These are phyloP conservation scores for Fusarium caatingaense DNA, from an alignment of 2,329 filamentous ascomycete species.

Conservation along the genomic window DNA sequence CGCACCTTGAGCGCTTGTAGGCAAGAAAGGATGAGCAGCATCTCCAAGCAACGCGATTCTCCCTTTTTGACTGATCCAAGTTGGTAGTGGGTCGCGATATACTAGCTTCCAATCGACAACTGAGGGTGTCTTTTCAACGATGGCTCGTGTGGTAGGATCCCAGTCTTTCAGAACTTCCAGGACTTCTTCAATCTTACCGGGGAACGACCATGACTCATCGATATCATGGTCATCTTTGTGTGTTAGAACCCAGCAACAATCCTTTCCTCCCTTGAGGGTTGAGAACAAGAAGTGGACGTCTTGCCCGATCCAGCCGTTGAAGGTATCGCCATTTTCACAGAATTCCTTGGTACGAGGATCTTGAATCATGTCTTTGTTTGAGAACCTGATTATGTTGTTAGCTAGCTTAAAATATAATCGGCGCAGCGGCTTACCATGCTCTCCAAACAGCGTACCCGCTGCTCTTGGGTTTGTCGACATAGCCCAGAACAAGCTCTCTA, in stretches of 20 bases:
- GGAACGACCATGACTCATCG: constrained; percentile 38
- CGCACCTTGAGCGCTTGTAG: constrained; percentile 36
- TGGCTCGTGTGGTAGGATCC: constrained; percentile 31
- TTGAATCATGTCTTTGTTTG: constrained; percentile 61
- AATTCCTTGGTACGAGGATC: constrained; percentile 65
- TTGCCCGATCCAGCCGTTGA: constrained; percentile 63
- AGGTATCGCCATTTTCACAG: constrained; percentile 67
- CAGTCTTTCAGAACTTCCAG: constrained; percentile 23
- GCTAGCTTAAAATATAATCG: accelerated
- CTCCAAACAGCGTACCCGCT: constrained; percentile 50
- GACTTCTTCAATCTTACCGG: constrained; percentile 35
- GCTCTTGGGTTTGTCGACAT: constrained; percentile 30
- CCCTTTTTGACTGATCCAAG: constrained; percentile 22
- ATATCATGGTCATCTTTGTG: constrained; percentile 50
- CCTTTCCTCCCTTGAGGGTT: constrained; percentile 58
- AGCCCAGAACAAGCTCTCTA: constrained; percentile 35
- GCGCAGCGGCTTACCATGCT: constrained; percentile 58
- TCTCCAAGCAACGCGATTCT: constrained; percentile 31
- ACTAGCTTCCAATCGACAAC: constrained; percentile 36
- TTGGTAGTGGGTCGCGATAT: constrained; percentile 31
- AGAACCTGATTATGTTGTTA: constrained; percentile 24
- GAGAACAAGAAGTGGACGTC: constrained; percentile 64
- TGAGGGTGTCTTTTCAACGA: constrained; percentile 28
- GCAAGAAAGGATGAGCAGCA: constrained; percentile 36
- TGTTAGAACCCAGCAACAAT: constrained; percentile 68